Base-by-base conservation (phyloP, 257 asterid genomes). In the Nicotiana obtusifolia region DNA sequence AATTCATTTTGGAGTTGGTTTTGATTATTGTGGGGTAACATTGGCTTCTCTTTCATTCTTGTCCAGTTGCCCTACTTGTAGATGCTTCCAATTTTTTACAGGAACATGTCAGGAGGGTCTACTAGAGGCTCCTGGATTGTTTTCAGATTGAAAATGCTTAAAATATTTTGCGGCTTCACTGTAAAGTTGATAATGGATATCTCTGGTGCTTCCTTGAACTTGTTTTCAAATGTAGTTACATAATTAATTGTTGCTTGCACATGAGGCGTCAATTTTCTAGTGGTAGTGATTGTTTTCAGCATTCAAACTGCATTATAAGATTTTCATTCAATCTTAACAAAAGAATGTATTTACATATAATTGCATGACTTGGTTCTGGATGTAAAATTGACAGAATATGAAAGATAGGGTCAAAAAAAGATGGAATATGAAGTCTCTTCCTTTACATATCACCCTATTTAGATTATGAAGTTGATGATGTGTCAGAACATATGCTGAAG, bases 21-120 rank as follows among this genome's bases (percentile, higher is more conserved):
- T 95, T 84, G 97, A 90, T 87, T 87, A 87, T 81, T 93, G 97
- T 81, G 95, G 97, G 94, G 97, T 92, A 91, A 86, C 62, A 47
- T 64, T 22, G 22, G 44, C 44, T 44, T 30, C 59, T 67, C 24
- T 64, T 65, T 65, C 24, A 31, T 78, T 26, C 14, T 82, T 64
- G 15, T n/a, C 10, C n/a, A 26, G 47, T 28, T 56, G 41, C n/a
- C 81, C 54, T 49, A 28, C 4, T 62, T 60, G 59, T 59, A 22
- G 60, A 5, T 8, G 61, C 11, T 30, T 10, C 64, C 73, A 57
- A 30, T 69, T 62, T 15, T 59, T 47, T 57, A 31, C 8, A 22
- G 69, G 54, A 59, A 62, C 64, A 54, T 31, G 19, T 33, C n/a
- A 19, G 19, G 49, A 57, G 1, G 35, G 66, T 64, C 31, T 78